Percentiles rank a stretch among this genome's conserved stretches.
phyloP scores from a whole-genome alignment of 2,329 filamentous ascomycete species.

The Penicillium sp. region DNA sequence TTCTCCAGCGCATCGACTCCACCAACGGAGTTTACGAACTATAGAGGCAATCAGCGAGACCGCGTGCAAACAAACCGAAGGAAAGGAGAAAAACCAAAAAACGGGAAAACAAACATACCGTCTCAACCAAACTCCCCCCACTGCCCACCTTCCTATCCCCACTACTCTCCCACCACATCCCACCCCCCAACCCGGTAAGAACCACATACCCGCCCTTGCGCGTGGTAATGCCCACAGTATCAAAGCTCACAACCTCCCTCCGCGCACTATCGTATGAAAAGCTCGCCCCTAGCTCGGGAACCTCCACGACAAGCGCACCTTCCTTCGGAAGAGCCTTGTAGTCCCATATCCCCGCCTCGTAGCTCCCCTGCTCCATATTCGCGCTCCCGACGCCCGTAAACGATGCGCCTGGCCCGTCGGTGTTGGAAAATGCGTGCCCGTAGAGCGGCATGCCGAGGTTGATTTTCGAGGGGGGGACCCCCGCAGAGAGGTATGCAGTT shows the following conservation, averaged over 20 bases:
- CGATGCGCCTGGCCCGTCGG: slow-evolving; percentile 71
- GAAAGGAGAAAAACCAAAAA: background rate
- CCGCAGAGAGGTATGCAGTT: slow-evolving; percentile 68
- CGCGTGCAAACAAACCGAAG: background rate
- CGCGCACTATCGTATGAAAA: slow-evolving; percentile 71
- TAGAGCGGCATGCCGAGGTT: slow-evolving; percentile 93
- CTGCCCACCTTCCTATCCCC: slow-evolving; percentile 66
- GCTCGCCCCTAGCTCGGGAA: slow-evolving; percentile 67
- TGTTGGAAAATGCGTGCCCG: slow-evolving; percentile 81
- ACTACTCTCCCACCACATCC: slow-evolving; percentile 97
- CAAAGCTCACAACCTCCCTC: slow-evolving; percentile 74
- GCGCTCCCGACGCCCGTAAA: slow-evolving; percentile 72
- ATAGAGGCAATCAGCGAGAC: background rate
- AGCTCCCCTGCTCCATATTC: slow-evolving; percentile 61
- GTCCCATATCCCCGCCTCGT: slow-evolving; percentile 86
- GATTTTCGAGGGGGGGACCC: slow-evolving; percentile 73
- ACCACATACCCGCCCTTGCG: slow-evolving; percentile 75
- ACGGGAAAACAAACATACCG: slow-evolving; percentile 34
- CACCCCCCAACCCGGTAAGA: slow-evolving; percentile 72
- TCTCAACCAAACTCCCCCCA: slow-evolving; percentile 68
- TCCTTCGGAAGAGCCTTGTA: slow-evolving; percentile 80
- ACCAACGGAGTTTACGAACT: slow-evolving; percentile 18
- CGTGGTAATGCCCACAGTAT: slow-evolving; percentile 69
- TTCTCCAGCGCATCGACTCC: slow-evolving; percentile 7
- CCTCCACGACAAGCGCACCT: slow-evolving; percentile 65